Evolutionary conservation across 139 green algal species (phyloP).

Genomic region (Tetraselmis chui): DNA sequence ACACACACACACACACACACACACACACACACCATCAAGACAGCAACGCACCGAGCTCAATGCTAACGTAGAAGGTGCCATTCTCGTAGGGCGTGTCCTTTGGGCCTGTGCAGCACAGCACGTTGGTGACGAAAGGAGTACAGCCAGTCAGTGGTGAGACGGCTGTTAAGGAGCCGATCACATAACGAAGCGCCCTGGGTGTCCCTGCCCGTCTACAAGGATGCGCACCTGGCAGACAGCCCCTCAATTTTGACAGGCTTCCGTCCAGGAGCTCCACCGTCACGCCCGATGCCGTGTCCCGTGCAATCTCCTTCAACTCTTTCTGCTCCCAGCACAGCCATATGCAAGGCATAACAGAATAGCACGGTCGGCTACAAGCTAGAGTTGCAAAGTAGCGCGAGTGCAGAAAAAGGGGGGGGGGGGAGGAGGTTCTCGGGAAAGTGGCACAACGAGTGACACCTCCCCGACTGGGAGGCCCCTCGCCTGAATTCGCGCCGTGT

Average conservation of each 20-base stretch:
- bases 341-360: not conserved
- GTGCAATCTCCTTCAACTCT: slow-evolving; percentile 19
- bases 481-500: not conserved
- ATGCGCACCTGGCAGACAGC: slow-evolving; percentile 7
- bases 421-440: not conserved
- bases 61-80: slow-evolving; percentile 25
- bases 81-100: slow-evolving; percentile 38
- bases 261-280: slow-evolving; percentile 14
- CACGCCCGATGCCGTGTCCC: slow-evolving; percentile 15
- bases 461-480: not conserved
- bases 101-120: slow-evolving; percentile 15
- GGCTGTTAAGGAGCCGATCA: too few relatives aligned
- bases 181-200: too few relatives aligned
- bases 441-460: not conserved
- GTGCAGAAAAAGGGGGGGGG: not conserved
- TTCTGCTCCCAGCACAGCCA: slow-evolving; percentile 15
- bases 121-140: not conserved
- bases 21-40: too few relatives aligned
- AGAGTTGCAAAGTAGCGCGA: too few relatives aligned
- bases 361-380: too few relatives aligned
- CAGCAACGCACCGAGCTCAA: slow-evolving; percentile 1
- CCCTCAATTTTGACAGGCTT: slow-evolving; percentile 12
- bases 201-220: too few relatives aligned
- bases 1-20: too few relatives aligned
- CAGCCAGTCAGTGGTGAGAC: too few relatives aligned